These are phyloP conservation scores for Trypanosoma boissoni DNA, from an alignment of 208 protist species.

Conservation along the genomic window DNA sequence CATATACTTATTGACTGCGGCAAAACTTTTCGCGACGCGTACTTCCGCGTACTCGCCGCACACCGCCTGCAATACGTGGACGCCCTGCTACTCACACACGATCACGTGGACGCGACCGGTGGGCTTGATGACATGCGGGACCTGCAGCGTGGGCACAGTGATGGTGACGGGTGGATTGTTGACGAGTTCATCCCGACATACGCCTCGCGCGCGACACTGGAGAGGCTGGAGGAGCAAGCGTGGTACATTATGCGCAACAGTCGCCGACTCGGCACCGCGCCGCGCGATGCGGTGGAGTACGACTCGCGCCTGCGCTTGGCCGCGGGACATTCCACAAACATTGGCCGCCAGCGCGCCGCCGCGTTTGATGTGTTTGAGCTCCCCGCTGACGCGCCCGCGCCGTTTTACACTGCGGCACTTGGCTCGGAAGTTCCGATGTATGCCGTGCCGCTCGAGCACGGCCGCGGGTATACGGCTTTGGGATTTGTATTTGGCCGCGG, in stretches of 20 bases:
- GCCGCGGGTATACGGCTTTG: constrained; percentile 70
- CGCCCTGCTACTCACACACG: constrained; percentile 85
- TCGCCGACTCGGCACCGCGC: constrained; percentile 35
- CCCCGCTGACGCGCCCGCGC: constrained; percentile 30
- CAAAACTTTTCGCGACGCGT: constrained; percentile 90
- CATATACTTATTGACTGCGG: constrained; percentile 86
- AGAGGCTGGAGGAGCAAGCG: constrained; percentile 35
- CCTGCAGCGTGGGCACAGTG: constrained; percentile 67
- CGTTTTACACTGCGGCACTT: constrained; percentile 50
- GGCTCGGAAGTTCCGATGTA: constrained; percentile 48
- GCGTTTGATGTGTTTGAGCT: constrained; percentile 75
- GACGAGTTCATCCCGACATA: constrained; percentile 76
- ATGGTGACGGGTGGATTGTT: constrained; percentile 52
- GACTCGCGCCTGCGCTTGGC: background rate
- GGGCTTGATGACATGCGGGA: constrained; percentile 91
- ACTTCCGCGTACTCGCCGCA: constrained; percentile 74
- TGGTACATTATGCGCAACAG: constrained; percentile 83
- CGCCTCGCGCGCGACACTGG: constrained; percentile 41
- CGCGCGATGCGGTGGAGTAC: constrained; percentile 27
- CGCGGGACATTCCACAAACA: constrained; percentile 41
- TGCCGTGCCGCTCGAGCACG: constrained; percentile 78
- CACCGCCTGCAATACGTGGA: constrained; percentile 63
- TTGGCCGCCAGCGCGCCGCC: constrained; percentile 78
- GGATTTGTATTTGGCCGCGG: constrained; percentile 81
- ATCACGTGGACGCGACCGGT: constrained; percentile 77